Base-by-base conservation (phyloP, 257 asterid species). In the Echium plantagineum region DNA sequence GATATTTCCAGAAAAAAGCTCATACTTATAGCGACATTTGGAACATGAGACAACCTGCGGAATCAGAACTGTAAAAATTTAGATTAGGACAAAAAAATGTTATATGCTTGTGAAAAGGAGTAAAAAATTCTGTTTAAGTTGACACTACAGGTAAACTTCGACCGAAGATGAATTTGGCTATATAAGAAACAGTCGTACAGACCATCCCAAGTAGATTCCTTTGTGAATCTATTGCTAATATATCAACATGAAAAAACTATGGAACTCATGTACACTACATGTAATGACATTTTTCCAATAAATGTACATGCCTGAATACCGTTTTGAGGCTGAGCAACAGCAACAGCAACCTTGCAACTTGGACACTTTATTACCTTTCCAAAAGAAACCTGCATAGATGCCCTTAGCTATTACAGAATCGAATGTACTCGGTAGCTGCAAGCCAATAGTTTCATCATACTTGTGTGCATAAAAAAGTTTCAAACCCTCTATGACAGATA, bases 331-430 rank as follows among this genome's bases (percentile, higher is more conserved):
- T 88, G 98, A 71, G 95, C 83, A 15, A 90, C 98, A 58, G 91
- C 79, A 60, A 84, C 73, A 21, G 98, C 90, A 70, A 88, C 69
- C 83, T 70, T 79, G 73, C 98, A 91, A 72, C 75, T 81, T 28
- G 98, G 98, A 83, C 98, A 91, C 55, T 83, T 71, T 62, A 91
- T 91, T 31, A 91, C 94, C 73, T 80, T 91, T 70, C 98, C 98
- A 30, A 91, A 91, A 58, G 96, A 94, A 53, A 91, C 94, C 98
- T 90, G 81, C 73, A 64, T 22, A 52, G 63, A 53, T 19, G 66
- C 58, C 32, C 51, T 21, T n/a, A 22, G 28, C 21, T 17, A 9
- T 55, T 21, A 56, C 38, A 9, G 38, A 56, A 18, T 9, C 21
- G 59, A 42, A 13, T 42, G 49, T 42, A 42, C 49, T 42, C 49